A percentile compares a stretch with the other conserved stretches of the same genome.
Evolutionary conservation across 169 alveolate genomes (phyloP).

Genomic region (Plasmodium blacklocki): DNA sequence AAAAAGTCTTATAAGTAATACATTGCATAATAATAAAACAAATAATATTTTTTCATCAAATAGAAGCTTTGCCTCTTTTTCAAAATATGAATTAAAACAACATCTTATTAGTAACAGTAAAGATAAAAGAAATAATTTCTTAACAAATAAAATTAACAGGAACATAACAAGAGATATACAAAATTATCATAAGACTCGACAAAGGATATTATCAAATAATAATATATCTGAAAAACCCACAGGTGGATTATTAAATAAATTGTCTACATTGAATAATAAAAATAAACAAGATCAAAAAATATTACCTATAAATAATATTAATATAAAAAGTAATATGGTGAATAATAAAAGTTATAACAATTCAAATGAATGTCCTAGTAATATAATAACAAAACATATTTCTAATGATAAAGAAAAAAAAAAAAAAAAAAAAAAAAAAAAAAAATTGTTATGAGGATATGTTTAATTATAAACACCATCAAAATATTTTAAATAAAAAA

Average conservation of each 20-base stretch:
- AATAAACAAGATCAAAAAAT: background rate
- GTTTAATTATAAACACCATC: conserved; percentile 29
- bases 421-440: conserved; percentile 6
- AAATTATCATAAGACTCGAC: conserved; percentile 32
- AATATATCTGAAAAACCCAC: background rate
- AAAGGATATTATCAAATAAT: conserved; percentile 14
- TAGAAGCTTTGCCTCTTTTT: conserved; percentile 52
- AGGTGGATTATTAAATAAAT: background rate
- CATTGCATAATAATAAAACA: background rate
- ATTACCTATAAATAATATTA: background rate
- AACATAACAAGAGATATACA: conserved; percentile 41
- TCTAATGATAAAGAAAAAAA: background rate
- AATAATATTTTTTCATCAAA: conserved; percentile 13
- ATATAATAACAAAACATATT: background rate
- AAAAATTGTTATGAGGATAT: conserved; percentile 21
- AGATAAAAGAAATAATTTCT: conserved; percentile 6
- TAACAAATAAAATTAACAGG: conserved; percentile 45
- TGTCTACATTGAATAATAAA: background rate
- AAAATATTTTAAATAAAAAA: conserved; percentile 36
- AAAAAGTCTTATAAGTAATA: background rate
- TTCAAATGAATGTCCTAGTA: background rate
- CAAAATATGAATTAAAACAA: conserved; percentile 30
- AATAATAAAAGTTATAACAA: background rate
- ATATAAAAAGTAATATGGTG: too few species aligned
- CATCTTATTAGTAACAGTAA: conserved; percentile 52